Conservation (phyloP, 441 rosid species). For the Sinapis alba region DNA sequence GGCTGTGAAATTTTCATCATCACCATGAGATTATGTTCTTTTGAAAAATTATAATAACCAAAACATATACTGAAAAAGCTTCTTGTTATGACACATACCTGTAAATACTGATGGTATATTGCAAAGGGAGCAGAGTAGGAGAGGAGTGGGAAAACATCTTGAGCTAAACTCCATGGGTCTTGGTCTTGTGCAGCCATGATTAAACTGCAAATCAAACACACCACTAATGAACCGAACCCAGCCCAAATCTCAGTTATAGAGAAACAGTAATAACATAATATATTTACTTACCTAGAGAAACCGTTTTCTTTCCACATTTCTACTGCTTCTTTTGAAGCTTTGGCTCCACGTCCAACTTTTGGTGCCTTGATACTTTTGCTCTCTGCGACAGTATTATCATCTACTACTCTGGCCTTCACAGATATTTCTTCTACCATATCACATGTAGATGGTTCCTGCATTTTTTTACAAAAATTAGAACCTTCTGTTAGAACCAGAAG, state of each 20-base stretch:
- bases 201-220: conserved; percentile 50
- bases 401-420: conserved; percentile 42
- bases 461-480: conserved; percentile 2
- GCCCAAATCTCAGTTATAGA: not conserved
- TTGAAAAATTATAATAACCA: not conserved
- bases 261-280: not conserved
- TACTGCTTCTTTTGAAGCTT: conserved; percentile 62
- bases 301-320: conserved; percentile 81
- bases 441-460: conserved; percentile 51
- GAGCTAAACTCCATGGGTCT: conserved; percentile 71
- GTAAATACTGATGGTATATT: conserved; percentile 90
- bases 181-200: conserved; percentile 84
- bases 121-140: conserved; percentile 89
- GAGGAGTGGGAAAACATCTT: conserved; percentile 75
- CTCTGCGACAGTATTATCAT: conserved; percentile 25
- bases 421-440: conserved; percentile 44
- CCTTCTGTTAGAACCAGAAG: conserved; percentile 22
- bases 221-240: not conserved
- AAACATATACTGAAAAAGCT: not conserved
- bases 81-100: conserved; percentile 46
- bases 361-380: conserved; percentile 52
- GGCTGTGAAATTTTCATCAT: conserved; percentile 54
- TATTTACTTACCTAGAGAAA: conserved; percentile 67
- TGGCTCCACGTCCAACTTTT: conserved; percentile 60
- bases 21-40: conserved; percentile 10